Percentiles rank a stretch among this genome's conserved stretches.
These are phyloP conservation scores for Clonostachys rhizophaga DNA, from an alignment of 2,329 filamentous ascomycete genomes.

Conservation along the genomic window DNA sequence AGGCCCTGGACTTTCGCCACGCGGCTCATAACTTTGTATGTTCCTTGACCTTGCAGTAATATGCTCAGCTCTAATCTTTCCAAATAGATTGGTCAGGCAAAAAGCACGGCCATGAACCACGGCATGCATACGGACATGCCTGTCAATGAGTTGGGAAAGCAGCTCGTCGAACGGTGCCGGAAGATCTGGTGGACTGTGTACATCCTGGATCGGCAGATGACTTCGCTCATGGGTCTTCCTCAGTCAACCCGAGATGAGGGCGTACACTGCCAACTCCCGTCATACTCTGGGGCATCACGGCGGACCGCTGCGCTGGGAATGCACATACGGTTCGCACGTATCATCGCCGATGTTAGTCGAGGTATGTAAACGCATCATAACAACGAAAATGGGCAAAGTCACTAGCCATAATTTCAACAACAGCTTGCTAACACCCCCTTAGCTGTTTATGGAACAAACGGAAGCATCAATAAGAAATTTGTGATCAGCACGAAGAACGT, in stretches of 20 bases:
- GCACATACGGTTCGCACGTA: constrained; percentile 21
- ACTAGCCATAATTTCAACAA: too few species aligned
- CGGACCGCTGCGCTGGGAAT: constrained; percentile 20
- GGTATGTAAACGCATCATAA: too few species aligned
- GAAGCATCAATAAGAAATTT: constrained; percentile 21
- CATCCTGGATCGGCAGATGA: constrained; percentile 47
- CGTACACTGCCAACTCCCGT: constrained; percentile 32
- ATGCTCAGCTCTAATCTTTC: not conserved
- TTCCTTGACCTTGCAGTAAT: not conserved
- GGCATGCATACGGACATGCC: constrained; percentile 50
- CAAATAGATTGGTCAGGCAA: constrained; percentile 41
- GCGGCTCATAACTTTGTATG: constrained; percentile 38
- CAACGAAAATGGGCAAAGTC: too few species aligned
- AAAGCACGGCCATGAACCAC: constrained; percentile 40
- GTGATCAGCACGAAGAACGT: constrained; percentile 20
- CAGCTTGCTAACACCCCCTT: not conserved
- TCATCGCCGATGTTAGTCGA: constrained; percentile 16
- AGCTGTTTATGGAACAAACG: constrained; percentile 22
- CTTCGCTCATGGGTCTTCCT: constrained; percentile 46
- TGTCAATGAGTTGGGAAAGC: constrained; percentile 28
- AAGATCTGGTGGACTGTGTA: constrained; percentile 51
- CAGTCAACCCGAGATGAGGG: constrained; percentile 43
- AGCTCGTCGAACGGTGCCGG: constrained; percentile 36
- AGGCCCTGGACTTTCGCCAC: constrained; percentile 41
- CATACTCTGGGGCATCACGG: constrained; percentile 16